Evolutionary conservation across 2,329 filamentous ascomycete species (phyloP), one percentile per base, ranked within the genome.

Genomic region (Xylariomycetidae sp.): DNA sequence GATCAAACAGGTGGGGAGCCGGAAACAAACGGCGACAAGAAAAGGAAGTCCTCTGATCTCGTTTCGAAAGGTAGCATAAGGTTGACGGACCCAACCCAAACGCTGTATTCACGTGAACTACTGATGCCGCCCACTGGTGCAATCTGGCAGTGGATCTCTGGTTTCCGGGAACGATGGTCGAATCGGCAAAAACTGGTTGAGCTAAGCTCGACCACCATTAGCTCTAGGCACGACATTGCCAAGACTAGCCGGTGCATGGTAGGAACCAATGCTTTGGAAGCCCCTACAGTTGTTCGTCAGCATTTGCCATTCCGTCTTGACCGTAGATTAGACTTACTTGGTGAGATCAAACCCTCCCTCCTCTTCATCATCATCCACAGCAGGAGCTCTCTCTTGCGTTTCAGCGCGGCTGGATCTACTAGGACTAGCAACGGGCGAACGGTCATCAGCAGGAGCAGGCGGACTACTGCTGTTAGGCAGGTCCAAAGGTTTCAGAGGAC

Each of bases 201-300:
- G n/a, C n/a, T n/a, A 12, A 25, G 25, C n/a, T 16, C 26, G 39
- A 15, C 44, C 20, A 11, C 44, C 44, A 15, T 46, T 46, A 17
- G 41, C 37, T 20, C 36, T 33, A 14, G 39, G 37, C 10, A 34
- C 23, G 4, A 41, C 13, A n/a, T 28, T 30, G 17, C 37, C 39
- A 4, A 39, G 37, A 12, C 30, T 34, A 29, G 39, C 40, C 12
- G 44, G 34, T 6, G 75, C 72, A 44, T 82, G 77, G 41, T 77
- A 82, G 1, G 75, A 70, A 18, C 75, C 73, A 32, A 82, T 82
- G 42, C 72, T 80, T 53, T 81, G 77, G 46, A 82, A 82, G 0
- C 78, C 78, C 61, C 74, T 78, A 36, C 25, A 36, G 13, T 8
- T 8, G 16, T 40, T 25, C 27, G 49, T 66, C 52, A 62, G 53